These are phyloP conservation scores for Durusdinium trenchii DNA, from an alignment of 73 alveolate genomes.

Conservation along the genomic window DNA sequence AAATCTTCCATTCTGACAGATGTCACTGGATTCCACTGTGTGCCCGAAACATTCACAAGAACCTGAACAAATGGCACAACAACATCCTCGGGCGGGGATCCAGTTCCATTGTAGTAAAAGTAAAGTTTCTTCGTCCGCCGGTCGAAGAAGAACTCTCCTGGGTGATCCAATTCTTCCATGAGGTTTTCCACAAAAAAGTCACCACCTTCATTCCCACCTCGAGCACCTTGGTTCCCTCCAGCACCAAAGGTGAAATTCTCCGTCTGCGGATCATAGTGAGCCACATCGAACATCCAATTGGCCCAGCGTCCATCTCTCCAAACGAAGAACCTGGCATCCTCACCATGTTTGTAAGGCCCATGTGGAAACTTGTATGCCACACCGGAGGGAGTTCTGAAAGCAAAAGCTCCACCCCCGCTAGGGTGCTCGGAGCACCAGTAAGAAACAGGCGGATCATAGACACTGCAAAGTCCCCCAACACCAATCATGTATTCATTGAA, in stretches of 20 bases:
- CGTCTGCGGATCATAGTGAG: slow-evolving; percentile 6
- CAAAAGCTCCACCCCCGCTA: slow-evolving; percentile 76
- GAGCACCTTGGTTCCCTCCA: slow-evolving; percentile 89
- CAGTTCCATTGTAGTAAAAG: slow-evolving; percentile 62
- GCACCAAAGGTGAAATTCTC: slow-evolving; percentile 88
- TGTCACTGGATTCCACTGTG: background rate
- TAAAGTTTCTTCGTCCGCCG: slow-evolving; percentile 50
- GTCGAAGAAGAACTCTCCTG: slow-evolving; percentile 91
- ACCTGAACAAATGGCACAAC: background rate
- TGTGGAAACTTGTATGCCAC: slow-evolving; percentile 44
- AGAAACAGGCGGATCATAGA: slow-evolving; percentile 84
- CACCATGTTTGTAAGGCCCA: slow-evolving; percentile 70
- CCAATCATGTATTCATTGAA: slow-evolving; percentile 91
- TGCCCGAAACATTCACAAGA: background rate
- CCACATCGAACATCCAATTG: slow-evolving; percentile 91
- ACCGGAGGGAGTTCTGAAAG: slow-evolving; percentile 68
- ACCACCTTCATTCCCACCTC: slow-evolving; percentile 57
- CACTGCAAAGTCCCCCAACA: slow-evolving; percentile 82
- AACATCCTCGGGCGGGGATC: background rate
- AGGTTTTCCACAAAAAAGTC: slow-evolving; percentile 81
- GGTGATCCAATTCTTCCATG: slow-evolving; percentile 87
- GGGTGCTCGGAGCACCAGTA: slow-evolving; percentile 92
- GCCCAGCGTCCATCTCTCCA: slow-evolving; percentile 93
- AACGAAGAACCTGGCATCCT: slow-evolving; percentile 57
- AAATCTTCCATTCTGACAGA: background rate